These are phyloP conservation scores for Tephrocybe rancida DNA, from an alignment of 768 basidiomycete genomes.

Conservation along the genomic window DNA sequence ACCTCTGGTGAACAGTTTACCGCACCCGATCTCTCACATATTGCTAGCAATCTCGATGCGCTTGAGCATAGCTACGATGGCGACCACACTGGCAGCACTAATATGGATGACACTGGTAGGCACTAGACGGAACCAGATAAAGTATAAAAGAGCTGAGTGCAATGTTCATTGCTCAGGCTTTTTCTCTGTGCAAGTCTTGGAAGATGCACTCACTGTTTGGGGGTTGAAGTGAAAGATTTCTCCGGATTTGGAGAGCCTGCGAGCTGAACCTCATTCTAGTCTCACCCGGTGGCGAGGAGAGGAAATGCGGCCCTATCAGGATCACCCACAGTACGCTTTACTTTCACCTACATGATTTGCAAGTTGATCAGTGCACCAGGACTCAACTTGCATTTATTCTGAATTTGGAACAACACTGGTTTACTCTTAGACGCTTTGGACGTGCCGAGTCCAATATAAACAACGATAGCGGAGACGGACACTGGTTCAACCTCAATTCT, in stretches of 20 bases:
- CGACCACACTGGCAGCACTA: conserved; percentile 56
- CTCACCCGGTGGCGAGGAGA: conserved; percentile 86
- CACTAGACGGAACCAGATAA: not conserved
- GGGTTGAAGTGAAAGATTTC: conserved; percentile 63
- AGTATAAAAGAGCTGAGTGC: not conserved
- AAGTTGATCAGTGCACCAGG: conserved; percentile 37
- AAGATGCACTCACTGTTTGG: conserved; percentile 84
- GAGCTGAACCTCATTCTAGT: conserved; percentile 36
- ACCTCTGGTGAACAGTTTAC: conserved; percentile 57
- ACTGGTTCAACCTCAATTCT: conserved; percentile 76
- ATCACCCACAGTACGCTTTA: conserved; percentile 68
- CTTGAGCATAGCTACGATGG: conserved; percentile 65
- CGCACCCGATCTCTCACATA: conserved; percentile 75
- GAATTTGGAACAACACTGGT: conserved; percentile 89
- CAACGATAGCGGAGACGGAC: conserved; percentile 30
- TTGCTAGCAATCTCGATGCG: conserved; percentile 68
- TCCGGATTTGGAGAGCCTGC: conserved; percentile 7
- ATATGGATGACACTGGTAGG: conserved; percentile 91
- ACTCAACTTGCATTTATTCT: conserved; percentile 86
- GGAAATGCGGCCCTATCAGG: conserved; percentile 75
- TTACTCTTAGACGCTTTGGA: conserved; percentile 83
- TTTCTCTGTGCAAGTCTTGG: conserved; percentile 90
- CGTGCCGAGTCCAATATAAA: conserved; percentile 40
- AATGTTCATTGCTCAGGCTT: conserved; percentile 61
- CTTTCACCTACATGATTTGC: not conserved